A percentile compares a stretch with the other conserved stretches of the same genome.
phyloP scores from a whole-genome alignment of 1,284 basidiomycete species.

The Sanghuangporus weigelae region DNA sequence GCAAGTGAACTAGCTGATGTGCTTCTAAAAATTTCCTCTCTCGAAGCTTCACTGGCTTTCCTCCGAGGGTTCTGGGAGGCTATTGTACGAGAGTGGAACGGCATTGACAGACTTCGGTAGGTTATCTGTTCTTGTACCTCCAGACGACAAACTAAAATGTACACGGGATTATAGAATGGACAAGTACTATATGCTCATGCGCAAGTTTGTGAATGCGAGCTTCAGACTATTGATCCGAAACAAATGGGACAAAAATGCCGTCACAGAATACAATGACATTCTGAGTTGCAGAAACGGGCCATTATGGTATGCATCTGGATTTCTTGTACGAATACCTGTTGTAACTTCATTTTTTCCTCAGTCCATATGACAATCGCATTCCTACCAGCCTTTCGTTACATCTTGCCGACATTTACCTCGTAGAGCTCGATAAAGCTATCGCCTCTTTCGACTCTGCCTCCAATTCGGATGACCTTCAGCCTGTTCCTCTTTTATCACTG shows the following conservation, averaged over 20 bases:
- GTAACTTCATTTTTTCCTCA: slow-evolving; percentile 28
- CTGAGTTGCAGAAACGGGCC: slow-evolving; percentile 64
- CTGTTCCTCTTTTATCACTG: slow-evolving; percentile 54
- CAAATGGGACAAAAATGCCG: slow-evolving; percentile 58
- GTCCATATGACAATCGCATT: slow-evolving; percentile 67
- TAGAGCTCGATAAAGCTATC: slow-evolving; percentile 81
- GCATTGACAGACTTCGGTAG: slow-evolving; percentile 85
- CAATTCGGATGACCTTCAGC: slow-evolving; percentile 18
- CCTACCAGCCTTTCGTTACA: slow-evolving; percentile 83
- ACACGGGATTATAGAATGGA: slow-evolving; percentile 63
- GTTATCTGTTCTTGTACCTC: neutral
- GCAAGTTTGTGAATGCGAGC: slow-evolving; percentile 81
- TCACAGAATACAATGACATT: slow-evolving; percentile 64
- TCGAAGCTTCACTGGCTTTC: slow-evolving; percentile 66
- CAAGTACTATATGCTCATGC: slow-evolving; percentile 95
- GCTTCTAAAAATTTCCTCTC: slow-evolving; percentile 60
- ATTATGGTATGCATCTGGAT: slow-evolving; percentile 53
- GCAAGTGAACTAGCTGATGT: slow-evolving; percentile 84
- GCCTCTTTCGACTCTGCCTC: slow-evolving; percentile 12
- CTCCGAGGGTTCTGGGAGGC: slow-evolving; percentile 88
- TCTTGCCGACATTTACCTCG: slow-evolving; percentile 84
- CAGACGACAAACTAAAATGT: neutral
- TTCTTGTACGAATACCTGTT: slow-evolving; percentile 6
- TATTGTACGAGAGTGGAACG: slow-evolving; percentile 86
- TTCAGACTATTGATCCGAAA: slow-evolving; percentile 74